phyloP scores from a whole-genome alignment of 78 protist genomes.

The Planoprotostelium fungivorum region DNA sequence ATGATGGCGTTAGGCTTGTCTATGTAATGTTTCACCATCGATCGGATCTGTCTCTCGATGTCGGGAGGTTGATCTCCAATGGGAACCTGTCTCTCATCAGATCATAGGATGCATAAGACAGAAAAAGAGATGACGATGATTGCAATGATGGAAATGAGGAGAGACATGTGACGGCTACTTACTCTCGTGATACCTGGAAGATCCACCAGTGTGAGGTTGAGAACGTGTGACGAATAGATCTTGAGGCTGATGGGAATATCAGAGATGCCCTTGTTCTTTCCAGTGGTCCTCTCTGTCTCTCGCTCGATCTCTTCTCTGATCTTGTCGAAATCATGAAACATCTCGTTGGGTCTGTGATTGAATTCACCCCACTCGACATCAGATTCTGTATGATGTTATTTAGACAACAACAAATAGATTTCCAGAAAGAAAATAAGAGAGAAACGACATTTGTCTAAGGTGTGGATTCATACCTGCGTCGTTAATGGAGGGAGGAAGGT shows the following conservation, averaged over 20 bases:
- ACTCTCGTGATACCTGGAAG: constrained; percentile 92
- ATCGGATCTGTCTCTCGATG: constrained; percentile 76
- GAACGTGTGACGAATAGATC: constrained; percentile 84
- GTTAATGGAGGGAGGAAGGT: constrained; percentile 29
- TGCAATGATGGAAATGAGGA: not conserved
- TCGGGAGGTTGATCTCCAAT: constrained; percentile 93
- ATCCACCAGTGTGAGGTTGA: constrained; percentile 94
- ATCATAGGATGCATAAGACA: constrained; percentile 85
- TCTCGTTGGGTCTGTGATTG: constrained; percentile 73
- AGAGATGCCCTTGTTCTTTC: constrained; percentile 79
- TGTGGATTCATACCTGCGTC: constrained; percentile 37
- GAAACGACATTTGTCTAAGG: not conserved
- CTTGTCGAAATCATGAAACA: constrained; percentile 78
- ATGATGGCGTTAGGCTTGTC: constrained; percentile 84
- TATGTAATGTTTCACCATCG: constrained; percentile 79
- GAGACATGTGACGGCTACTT: not conserved
- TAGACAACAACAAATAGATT: not conserved
- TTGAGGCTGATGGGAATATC: constrained; percentile 88
- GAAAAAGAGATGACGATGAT: constrained; percentile 53
- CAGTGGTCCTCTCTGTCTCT: constrained; percentile 86
- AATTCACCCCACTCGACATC: constrained; percentile 84
- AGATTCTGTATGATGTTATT: not conserved
- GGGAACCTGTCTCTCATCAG: constrained; percentile 81
- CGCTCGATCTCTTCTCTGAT: constrained; percentile 77
- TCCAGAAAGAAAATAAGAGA: not conserved